Evolutionary conservation across 352 stramenopile species (phyloP), one percentile per base, ranked within the genome.

Genomic region (Detonula confervacea): DNA sequence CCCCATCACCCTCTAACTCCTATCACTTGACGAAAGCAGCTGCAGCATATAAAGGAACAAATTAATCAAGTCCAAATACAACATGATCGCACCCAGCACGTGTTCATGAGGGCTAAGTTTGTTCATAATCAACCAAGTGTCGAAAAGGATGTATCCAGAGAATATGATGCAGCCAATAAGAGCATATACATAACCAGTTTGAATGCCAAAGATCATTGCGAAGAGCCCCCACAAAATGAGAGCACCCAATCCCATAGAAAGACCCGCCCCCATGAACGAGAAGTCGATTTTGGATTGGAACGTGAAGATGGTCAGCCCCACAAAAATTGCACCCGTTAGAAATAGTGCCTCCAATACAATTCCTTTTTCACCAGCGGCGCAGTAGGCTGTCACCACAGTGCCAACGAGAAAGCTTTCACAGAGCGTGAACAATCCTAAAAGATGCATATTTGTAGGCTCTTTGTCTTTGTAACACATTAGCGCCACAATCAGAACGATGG

Each of bases 11-110:
- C n/a, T 14, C 22, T 56, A 68, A 24, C 44, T 37, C 49, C 60
- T 29, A 62, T 83, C 22, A 18, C 29, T 49, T 16, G 51, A 78
- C 20, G 75, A 35, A 24, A 90, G 47, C 30, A 90, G 42, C 24
- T 84, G 68, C 27, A 91, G 70, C 24, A 91, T 78, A 59, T 86
- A 88, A 11, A 91, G 66, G 59, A 91, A 91, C 1, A 91, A 66
- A 69, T 91, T 91, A 35, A 91, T 83, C 12, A 91, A 83, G 56
- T 91, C 86, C 30, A 91, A 59, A 55, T 91, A 91, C 3, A 91
- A 54, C 37, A 76, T 86, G 42, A 91, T 81, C 6, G 79, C 73
- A 7, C 70, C 86, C 18, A 88, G 18, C 29, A 88, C 78, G 64
- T 89, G 76, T 22, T 91, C 82, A 54, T 91, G 81, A 44, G 80